phyloP scores from a whole-genome alignment of 257 asterid genomes.

The Solanum raphanifolium region DNA sequence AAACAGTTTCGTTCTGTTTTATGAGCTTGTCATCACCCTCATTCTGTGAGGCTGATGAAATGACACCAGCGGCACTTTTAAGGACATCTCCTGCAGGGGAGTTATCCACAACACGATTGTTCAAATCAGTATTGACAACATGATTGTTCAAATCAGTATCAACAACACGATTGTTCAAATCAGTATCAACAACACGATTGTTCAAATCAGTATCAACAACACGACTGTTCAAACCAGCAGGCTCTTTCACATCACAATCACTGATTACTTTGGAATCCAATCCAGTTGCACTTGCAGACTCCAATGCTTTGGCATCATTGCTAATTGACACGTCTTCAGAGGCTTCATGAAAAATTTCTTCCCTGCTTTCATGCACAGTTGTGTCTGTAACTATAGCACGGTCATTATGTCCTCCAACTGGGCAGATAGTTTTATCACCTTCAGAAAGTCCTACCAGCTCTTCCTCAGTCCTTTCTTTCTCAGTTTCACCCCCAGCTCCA shows the following conservation, averaged over 20 bases:
- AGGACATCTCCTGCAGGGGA: neutral
- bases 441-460: neutral
- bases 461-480: conserved; percentile 12
- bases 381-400: neutral
- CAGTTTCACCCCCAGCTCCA: conserved; percentile 12
- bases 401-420: neutral
- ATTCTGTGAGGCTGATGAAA: conserved; percentile 17
- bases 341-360: neutral
- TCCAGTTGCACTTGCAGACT: conserved; percentile 6
- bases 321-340: neutral
- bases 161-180: conserved; percentile 9
- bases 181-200: conserved; percentile 1
- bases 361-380: neutral
- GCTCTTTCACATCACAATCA: conserved; percentile 15
- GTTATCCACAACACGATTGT: neutral
- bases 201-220: conserved; percentile 4
- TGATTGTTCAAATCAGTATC: conserved; percentile 13
- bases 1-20: conserved; percentile 19
- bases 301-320: neutral
- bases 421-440: neutral
- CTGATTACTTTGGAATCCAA: neutral
- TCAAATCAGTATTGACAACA: conserved; percentile 12
- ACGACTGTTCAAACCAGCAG: neutral
- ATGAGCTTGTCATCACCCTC: conserved; percentile 24
- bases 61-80: conserved; percentile 1